phyloP scores from a whole-genome alignment of 345 rosid species.

The Populus alba region DNA sequence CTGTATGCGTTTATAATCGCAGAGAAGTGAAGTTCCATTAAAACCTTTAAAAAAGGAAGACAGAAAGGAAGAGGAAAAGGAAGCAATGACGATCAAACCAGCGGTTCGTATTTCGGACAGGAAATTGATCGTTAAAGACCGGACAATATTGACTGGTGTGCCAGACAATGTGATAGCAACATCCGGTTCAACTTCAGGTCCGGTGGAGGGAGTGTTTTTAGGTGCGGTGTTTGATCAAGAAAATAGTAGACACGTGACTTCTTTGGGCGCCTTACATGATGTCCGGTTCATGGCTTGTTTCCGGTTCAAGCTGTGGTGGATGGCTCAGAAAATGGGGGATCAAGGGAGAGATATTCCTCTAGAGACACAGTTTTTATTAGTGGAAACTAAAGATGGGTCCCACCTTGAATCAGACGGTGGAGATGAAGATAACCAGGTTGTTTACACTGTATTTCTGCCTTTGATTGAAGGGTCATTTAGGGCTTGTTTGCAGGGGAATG shows the following conservation, averaged over 20 bases:
- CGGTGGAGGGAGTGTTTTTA: conserved; percentile 70
- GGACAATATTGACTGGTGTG: conserved; percentile 58
- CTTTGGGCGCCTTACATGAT: conserved; percentile 59
- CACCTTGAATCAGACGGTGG: conserved; percentile 60
- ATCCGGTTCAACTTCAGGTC: conserved; percentile 57
- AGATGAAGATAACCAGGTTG: conserved; percentile 51
- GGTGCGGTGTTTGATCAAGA: conserved; percentile 68
- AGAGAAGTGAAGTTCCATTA: conserved; percentile 37
- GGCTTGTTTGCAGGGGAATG: conserved; percentile 72
- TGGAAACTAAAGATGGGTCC: conserved; percentile 74
- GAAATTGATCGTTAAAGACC: conserved; percentile 60
- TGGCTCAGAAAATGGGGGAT: conserved; percentile 93
- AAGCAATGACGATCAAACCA: conserved; percentile 78
- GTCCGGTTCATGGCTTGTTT: conserved; percentile 92
- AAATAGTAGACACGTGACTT: conserved; percentile 59
- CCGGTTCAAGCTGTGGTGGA: conserved; percentile 97
- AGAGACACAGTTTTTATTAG: conserved; percentile 82
- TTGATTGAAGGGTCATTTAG: conserved; percentile 80
- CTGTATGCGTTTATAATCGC: conserved; percentile 7
- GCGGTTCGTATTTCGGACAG: conserved; percentile 60
- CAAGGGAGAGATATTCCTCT: conserved; percentile 67
- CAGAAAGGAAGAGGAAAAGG: conserved; percentile 22
- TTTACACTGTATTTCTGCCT: conserved; percentile 87
- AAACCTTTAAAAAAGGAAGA: conserved; percentile 23
- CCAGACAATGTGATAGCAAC: conserved; percentile 74